Base-by-base conservation (phyloP, 768 basidiomycete species). In the Mrakia gelida region DNA sequence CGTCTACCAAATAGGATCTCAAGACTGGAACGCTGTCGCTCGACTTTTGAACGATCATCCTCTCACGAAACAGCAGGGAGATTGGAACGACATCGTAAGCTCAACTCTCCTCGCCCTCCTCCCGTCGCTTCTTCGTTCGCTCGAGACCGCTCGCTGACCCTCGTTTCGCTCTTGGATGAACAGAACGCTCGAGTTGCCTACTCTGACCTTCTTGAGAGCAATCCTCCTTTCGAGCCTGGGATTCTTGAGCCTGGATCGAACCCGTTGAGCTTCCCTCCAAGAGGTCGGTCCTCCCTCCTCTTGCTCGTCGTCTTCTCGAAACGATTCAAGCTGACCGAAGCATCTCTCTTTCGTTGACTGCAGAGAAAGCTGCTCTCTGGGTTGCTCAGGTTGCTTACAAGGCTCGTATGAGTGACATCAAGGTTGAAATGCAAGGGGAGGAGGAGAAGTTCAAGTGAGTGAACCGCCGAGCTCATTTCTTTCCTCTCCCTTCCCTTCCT, bases 381-480 rank as follows among this genome's bases (percentile, higher is more conserved):
- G 26, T 43, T 21, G 67, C 67, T 41, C 67, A 70, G 38, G 23
- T 70, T n/a, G 67, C 67, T 5, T 70, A 70, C 67, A 70, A 70
- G 23, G 34, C 32, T 34, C 67, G 67, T 1, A 70, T 70, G 67
- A 8, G 18, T 16, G 67, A 70, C 8, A 70, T 70, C 67, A 70
- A 70, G 67, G 21, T 70, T 11, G 67, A 70, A 21, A 70, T 70
- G n/a, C 38, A 41, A 38, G 67, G 41, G 10, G 67, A 70, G 41
- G 67, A 70, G 38, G 67, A 70, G 5, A 70, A 70, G 67, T 70
- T 70, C 67, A 70, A 38, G 67, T 70, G 21, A 70, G 67, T 30
- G 49, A 18, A 52, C 16, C 30, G 32, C 38, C 67, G 67, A 72
- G 52, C 71, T 72, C 45, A 72, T 43, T 49, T 23, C n/a, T 45